Conservation (phyloP, 2,329 filamentous ascomycete genomes). For the Scopulariopsis brevicaulis region DNA sequence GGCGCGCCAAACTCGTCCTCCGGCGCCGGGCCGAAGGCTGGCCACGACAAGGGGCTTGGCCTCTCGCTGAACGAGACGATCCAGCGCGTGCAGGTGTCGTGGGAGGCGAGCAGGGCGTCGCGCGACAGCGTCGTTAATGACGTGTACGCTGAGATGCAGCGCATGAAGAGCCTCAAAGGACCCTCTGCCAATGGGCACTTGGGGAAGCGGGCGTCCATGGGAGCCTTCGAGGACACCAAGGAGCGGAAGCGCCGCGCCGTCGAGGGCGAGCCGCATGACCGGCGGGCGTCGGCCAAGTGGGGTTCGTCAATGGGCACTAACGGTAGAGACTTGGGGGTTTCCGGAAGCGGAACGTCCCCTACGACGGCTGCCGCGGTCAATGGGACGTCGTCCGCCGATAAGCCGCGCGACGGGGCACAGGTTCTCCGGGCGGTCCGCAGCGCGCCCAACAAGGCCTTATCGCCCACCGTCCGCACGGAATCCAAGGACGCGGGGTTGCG, state of each 20-base stretch:
- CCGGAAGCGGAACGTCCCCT: background rate
- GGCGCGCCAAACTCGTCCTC: background rate
- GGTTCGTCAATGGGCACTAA: background rate
- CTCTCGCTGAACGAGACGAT: slow-evolving; percentile 7
- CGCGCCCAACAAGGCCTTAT: background rate
- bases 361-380: background rate
- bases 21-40: background rate
- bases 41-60: slow-evolving; percentile 6
- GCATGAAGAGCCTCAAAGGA: background rate
- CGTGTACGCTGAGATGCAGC: background rate
- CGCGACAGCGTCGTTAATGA: background rate
- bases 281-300: background rate
- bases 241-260: background rate
- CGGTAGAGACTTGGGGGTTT: background rate
- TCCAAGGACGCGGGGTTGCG: background rate
- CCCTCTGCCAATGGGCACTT: background rate
- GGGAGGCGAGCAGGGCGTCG: background rate
- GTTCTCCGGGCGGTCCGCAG: background rate
- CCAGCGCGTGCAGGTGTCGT: background rate
- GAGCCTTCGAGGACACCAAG: background rate
- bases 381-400: background rate
- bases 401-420: background rate
- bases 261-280: background rate
- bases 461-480: background rate
- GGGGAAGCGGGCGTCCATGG: background rate